Percentiles rank a stretch among this genome's conserved stretches.
phyloP scores from a whole-genome alignment of 768 basidiomycete genomes.

The Tricholomella constricta region DNA sequence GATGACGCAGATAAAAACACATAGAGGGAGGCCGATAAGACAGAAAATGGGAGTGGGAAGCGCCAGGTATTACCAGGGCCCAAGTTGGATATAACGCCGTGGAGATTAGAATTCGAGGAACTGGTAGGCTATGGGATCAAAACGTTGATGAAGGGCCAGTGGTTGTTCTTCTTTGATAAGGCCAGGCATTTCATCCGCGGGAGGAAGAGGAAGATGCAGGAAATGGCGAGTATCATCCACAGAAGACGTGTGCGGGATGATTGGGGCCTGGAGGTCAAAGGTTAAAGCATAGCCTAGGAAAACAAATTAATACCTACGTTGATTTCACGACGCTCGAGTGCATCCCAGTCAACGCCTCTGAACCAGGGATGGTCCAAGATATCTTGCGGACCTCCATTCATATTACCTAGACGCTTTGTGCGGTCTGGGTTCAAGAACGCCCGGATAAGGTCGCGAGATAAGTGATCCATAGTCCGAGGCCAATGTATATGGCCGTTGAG shows the following conservation, averaged over 20 bases:
- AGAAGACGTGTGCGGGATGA: conserved; percentile 79
- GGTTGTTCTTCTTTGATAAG: conserved; percentile 65
- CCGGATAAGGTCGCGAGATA: conserved; percentile 86
- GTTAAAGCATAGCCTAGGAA: conserved; percentile 7
- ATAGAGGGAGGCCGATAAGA: conserved; percentile 14
- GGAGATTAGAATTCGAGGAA: conserved; percentile 70
- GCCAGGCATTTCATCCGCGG: conserved; percentile 78
- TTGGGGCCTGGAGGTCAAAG: conserved; percentile 64
- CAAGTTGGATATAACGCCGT: conserved; percentile 9
- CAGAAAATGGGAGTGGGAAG: conserved; percentile 1
- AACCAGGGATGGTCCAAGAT: conserved; percentile 95
- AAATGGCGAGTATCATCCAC: conserved; percentile 88
- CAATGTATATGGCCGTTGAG: conserved; percentile 85
- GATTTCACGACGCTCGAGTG: conserved; percentile 83
- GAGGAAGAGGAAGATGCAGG: conserved; percentile 75
- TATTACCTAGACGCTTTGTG: conserved; percentile 88
- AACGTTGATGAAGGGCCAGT: conserved; percentile 58
- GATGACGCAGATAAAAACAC: conserved; percentile 3
- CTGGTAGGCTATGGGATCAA: conserved; percentile 68
- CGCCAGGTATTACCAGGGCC: background rate
- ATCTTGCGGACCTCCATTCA: conserved; percentile 90
- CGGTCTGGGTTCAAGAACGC: conserved; percentile 92
- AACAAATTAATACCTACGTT: conserved; percentile 48
- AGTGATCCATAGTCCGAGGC: conserved; percentile 87
- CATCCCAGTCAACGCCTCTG: conserved; percentile 91